A percentile compares a stretch with the other conserved stretches of the same genome.
Evolutionary conservation across 208 protist species (phyloP).

Genomic region (Tritrichomonas musculus): DNA sequence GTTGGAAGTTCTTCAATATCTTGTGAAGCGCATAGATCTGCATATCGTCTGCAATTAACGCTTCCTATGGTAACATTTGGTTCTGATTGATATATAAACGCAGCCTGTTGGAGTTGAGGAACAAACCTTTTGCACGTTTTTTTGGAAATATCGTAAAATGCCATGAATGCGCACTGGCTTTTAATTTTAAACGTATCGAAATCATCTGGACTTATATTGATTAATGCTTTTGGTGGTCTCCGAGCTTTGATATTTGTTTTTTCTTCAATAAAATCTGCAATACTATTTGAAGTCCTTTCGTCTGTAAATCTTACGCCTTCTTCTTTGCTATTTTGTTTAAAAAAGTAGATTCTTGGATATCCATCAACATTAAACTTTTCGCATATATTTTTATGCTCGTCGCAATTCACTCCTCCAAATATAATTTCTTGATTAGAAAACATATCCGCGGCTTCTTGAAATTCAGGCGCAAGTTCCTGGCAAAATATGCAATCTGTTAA

Average conservation of each 20-base stretch:
- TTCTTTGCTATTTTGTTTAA: not conserved
- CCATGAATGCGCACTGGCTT: not conserved
- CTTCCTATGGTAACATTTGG: not conserved
- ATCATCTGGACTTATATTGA: not conserved
- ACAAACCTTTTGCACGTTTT: not conserved
- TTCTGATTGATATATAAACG: not conserved
- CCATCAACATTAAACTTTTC: not conserved
- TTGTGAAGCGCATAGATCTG: not conserved
- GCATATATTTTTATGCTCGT: not conserved
- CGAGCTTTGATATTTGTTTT: not conserved
- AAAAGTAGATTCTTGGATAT: not conserved
- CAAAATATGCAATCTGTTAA: not conserved
- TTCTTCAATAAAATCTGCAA: not conserved
- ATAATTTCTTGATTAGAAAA: not conserved
- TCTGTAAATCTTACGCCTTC: not conserved
- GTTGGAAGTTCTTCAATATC: not conserved
- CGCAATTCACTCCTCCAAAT: not conserved
- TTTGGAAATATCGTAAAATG: not conserved
- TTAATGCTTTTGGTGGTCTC: not conserved
- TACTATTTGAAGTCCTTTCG: not conserved
- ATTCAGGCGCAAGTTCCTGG: not conserved
- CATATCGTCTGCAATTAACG: not conserved
- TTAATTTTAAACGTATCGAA: not conserved
- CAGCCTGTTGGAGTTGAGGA: not conserved
- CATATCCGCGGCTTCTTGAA: not conserved